Evolutionary conservation across 345 rosid species (phyloP).

Genomic region (Lepidium sativum): DNA sequence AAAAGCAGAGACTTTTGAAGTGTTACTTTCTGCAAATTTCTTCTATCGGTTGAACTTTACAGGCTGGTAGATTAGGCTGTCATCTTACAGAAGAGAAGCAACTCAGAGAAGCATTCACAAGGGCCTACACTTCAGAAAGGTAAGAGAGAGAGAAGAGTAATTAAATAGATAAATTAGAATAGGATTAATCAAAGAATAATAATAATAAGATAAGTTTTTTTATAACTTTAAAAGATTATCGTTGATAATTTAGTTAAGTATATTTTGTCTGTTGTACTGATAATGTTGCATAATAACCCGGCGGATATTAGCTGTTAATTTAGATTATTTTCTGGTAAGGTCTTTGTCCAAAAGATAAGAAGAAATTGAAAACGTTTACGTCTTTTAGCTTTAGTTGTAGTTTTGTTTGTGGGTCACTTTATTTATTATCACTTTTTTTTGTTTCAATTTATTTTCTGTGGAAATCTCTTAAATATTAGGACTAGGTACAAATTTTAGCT

Average conservation of each 20-base stretch:
- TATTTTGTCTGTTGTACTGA: conserved; percentile 4
- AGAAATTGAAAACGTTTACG: background rate
- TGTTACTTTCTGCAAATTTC: conserved; percentile 31
- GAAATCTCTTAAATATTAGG: background rate
- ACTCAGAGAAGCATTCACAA: conserved; percentile 35
- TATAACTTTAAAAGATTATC: background rate
- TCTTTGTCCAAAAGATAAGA: conserved; percentile 23
- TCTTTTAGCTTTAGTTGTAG: conserved; percentile 7
- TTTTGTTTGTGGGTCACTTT: conserved; percentile 8
- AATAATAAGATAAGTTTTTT: background rate
- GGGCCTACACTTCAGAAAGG: conserved; percentile 8
- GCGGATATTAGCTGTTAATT: conserved; percentile 24
- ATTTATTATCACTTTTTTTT: background rate
- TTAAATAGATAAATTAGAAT: conserved; percentile 9
- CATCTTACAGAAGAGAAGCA: conserved; percentile 33
- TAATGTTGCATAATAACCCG: conserved; percentile 12
- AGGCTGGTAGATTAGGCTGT: conserved; percentile 91
- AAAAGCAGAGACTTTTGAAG: conserved; percentile 24
- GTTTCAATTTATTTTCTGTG: background rate
- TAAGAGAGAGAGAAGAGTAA: background rate
- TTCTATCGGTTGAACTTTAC: conserved; percentile 46
- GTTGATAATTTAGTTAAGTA: background rate
- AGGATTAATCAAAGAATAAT: background rate
- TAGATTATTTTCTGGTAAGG: background rate
- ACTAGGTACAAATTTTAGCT: too few species aligned